Percentiles rank a stretch among this genome's conserved stretches.
These are phyloP conservation scores for Metschnikowia cerradonensis DNA, from an alignment of 805 yeast genomes.

Conservation along the genomic window DNA sequence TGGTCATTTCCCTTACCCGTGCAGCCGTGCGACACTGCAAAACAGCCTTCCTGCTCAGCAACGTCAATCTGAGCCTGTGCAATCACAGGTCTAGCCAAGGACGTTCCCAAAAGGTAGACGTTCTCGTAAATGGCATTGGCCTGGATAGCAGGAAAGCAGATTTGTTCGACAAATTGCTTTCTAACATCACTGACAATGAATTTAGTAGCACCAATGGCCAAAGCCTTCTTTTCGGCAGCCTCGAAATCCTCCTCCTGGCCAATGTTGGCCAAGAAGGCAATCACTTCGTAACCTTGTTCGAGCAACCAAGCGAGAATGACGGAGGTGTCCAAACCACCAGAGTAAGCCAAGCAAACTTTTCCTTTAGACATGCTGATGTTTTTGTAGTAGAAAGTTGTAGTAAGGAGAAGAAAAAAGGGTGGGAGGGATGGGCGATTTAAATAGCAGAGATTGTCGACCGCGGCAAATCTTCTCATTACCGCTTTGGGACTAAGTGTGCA, in stretches of 20 bases:
- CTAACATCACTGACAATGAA: slow-evolving; percentile 93
- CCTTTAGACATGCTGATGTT: slow-evolving; percentile 79
- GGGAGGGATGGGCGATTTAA: slow-evolving; percentile 12
- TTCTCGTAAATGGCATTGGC: slow-evolving; percentile 97
- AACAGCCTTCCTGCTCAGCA: slow-evolving; percentile 96
- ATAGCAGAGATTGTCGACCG: slow-evolving; percentile 20
- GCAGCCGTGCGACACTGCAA: slow-evolving; percentile 98
- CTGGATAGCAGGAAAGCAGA: slow-evolving; percentile 95
- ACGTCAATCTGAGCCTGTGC: slow-evolving; percentile 97
- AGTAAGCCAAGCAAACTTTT: slow-evolving; percentile 97
- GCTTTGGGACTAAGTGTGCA: slow-evolving; percentile 11
- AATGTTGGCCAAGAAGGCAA: slow-evolving; percentile 96
- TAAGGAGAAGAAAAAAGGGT: slow-evolving; percentile 5
- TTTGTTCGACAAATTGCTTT: slow-evolving; percentile 89
- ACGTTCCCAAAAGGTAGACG: slow-evolving; percentile 93
- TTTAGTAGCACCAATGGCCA: slow-evolving; percentile 95
- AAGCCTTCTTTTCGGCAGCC: slow-evolving; percentile 93
- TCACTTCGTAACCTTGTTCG: slow-evolving; percentile 96
- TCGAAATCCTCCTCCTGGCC: slow-evolving; percentile 99
- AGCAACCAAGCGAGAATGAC: slow-evolving; percentile 96
- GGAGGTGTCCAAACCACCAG: slow-evolving; percentile 98
- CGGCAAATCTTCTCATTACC: slow-evolving; percentile 18
- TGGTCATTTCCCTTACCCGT: slow-evolving; percentile 99
- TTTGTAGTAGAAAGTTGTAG: background rate
- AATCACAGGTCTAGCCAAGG: slow-evolving; percentile 97